Percentiles rank a stretch among this genome's conserved stretches.
These are phyloP conservation scores for Suhomyces kilbournensis DNA, from an alignment of 805 yeast genomes.

Conservation along the genomic window DNA sequence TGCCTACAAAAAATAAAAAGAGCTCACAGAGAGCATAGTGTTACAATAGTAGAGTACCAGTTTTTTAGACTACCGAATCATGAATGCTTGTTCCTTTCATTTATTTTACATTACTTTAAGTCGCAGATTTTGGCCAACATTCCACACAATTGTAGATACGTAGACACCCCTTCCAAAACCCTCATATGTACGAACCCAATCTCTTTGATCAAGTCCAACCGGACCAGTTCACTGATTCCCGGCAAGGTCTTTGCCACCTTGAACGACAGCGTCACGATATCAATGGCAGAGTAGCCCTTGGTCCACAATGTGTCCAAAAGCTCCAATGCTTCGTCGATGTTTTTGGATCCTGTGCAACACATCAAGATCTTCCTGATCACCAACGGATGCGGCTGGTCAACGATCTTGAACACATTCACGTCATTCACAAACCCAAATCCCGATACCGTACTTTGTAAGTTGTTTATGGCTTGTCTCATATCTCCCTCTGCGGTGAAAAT, in stretches of 20 bases:
- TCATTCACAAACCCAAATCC: conserved; percentile 92
- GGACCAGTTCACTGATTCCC: conserved; percentile 60
- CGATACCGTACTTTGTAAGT: conserved; percentile 88
- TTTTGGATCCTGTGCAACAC: conserved; percentile 35
- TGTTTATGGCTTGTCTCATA: conserved; percentile 97
- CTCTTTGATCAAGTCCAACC: conserved; percentile 77
- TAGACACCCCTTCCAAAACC: conserved; percentile 87
- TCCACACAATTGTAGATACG: conserved; percentile 83
- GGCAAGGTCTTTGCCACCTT: conserved; percentile 77
- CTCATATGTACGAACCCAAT: conserved; percentile 92
- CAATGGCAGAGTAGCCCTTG: conserved; percentile 91
- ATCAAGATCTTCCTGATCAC: conserved; percentile 63
- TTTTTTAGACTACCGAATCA: too few species aligned
- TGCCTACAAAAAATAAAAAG: conserved; percentile 27
- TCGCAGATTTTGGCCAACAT: conserved; percentile 61
- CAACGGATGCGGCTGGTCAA: conserved; percentile 94
- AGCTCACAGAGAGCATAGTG: too few species aligned
- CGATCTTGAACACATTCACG: conserved; percentile 90
- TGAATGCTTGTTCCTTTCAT: not conserved
- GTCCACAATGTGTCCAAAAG: conserved; percentile 72
- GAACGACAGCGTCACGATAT: conserved; percentile 86
- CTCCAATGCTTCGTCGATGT: conserved; percentile 64
- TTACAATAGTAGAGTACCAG: too few species aligned
- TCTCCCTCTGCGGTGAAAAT: conserved; percentile 97
- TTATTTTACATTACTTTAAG: not conserved